Conservation (phyloP, 2,329 filamentous ascomycete species). For the Ceratocystis huliohia region DNA sequence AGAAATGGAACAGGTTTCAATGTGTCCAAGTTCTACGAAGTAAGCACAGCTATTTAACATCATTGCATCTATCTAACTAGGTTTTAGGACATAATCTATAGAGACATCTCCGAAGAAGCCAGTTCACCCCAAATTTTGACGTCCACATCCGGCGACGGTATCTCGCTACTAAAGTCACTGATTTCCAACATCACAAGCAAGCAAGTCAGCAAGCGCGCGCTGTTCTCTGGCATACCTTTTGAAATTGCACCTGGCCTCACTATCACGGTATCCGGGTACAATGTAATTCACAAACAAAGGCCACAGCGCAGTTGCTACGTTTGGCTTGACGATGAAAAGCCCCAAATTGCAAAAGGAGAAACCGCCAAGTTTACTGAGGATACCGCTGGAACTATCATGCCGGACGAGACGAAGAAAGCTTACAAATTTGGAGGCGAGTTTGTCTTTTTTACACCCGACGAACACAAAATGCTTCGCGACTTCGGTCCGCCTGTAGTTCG, state of each 20-base stretch:
- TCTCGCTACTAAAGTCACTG: slow-evolving; percentile 66
- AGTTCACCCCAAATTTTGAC: slow-evolving; percentile 41
- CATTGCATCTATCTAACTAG: neutral
- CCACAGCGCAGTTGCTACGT: slow-evolving; percentile 76
- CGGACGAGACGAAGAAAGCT: slow-evolving; percentile 72
- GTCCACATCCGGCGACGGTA: slow-evolving; percentile 58
- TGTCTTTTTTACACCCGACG: slow-evolving; percentile 72
- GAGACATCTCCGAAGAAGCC: slow-evolving; percentile 58
- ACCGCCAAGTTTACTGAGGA: slow-evolving; percentile 68
- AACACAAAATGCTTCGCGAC: slow-evolving; percentile 61
- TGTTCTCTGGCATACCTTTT: slow-evolving; percentile 77
- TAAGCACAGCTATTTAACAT: slow-evolving; percentile 31
- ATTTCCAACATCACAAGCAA: slow-evolving; percentile 84
- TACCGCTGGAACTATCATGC: slow-evolving; percentile 62
- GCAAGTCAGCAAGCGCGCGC: slow-evolving; percentile 67
- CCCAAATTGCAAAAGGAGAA: slow-evolving; percentile 63
- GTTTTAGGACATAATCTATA: slow-evolving; percentile 75
- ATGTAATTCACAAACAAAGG: slow-evolving; percentile 71
- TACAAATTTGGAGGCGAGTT: slow-evolving; percentile 94
- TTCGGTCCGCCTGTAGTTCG: slow-evolving; percentile 76
- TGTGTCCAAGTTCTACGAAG: slow-evolving; percentile 78
- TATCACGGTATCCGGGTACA: slow-evolving; percentile 89
- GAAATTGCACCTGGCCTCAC: slow-evolving; percentile 73
- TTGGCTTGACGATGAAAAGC: slow-evolving; percentile 73
- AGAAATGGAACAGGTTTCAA: slow-evolving; percentile 57